A percentile compares a stretch with the other conserved stretches of the same genome.
phyloP scores from a whole-genome alignment of 495 filamentous ascomycete genomes.

The Penicillium soppii region DNA sequence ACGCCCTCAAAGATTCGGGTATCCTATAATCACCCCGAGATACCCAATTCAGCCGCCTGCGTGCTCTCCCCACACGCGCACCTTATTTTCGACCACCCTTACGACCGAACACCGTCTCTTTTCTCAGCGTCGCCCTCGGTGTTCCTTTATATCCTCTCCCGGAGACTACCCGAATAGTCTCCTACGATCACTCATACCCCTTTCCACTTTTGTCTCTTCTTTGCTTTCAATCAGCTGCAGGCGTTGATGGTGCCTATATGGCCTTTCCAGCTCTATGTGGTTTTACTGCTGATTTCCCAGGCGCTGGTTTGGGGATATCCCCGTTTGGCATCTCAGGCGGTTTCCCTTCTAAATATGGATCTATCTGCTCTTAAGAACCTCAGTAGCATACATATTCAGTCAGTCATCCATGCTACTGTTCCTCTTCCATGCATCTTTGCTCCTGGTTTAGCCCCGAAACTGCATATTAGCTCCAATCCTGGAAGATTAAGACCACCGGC shows the following conservation, averaged over 20 bases:
- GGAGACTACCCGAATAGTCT: slow-evolving; percentile 6
- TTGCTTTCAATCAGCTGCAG: slow-evolving; percentile 33
- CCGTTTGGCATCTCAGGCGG: slow-evolving; percentile 15
- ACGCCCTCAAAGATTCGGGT: slow-evolving; percentile 95
- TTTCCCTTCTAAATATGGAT: slow-evolving; percentile 4
- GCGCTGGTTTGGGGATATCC: slow-evolving; percentile 32
- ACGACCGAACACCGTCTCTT: slow-evolving; percentile 1
- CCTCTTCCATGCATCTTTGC: not conserved
- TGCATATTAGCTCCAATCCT: not conserved
- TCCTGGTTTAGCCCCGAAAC: slow-evolving; percentile 4
- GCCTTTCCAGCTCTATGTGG: too few relatives aligned
- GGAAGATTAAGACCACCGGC: not conserved
- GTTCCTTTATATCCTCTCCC: slow-evolving; percentile 7
- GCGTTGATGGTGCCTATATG: slow-evolving; percentile 34
- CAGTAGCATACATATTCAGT: slow-evolving; percentile 1
- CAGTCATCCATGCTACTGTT: slow-evolving; percentile 3
- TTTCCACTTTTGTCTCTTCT: slow-evolving; percentile 8
- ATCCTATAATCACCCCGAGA: slow-evolving; percentile 61
- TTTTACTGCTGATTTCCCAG: slow-evolving; percentile 28
- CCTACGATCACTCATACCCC: slow-evolving; percentile 20
- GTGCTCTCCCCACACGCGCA: not conserved
- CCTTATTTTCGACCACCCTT: slow-evolving; percentile 1
- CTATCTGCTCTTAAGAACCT: not conserved
- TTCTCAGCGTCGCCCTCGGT: slow-evolving; percentile 5
- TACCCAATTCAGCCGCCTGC: not conserved